Evolutionary conservation across 2,329 filamentous ascomycete genomes (phyloP).

Genomic region (Xylariaceae sp.): DNA sequence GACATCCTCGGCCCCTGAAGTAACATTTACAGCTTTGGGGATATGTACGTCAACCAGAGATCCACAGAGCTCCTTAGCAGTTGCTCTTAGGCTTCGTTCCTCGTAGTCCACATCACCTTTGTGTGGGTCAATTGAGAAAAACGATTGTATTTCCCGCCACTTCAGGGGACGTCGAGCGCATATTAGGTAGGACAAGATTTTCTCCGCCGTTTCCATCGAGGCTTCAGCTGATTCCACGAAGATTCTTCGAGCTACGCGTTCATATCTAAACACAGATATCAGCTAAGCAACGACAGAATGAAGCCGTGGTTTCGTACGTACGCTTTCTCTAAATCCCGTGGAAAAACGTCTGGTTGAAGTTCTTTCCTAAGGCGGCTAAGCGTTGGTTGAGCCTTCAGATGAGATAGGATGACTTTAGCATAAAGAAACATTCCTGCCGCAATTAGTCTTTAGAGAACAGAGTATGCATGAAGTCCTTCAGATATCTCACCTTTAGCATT

Average conservation of each 20-base stretch:
- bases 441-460: not conserved
- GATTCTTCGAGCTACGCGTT: not conserved
- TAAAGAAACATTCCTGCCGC: conserved; percentile 18
- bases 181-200: conserved; percentile 10
- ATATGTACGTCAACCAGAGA: conserved; percentile 23
- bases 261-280: not conserved
- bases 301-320: not conserved
- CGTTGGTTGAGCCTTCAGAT: conserved; percentile 16
- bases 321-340: not conserved
- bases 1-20: not conserved
- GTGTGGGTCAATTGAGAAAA: conserved; percentile 21
- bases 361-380: conserved; percentile 4
- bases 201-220: conserved; percentile 5
- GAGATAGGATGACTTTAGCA: conserved; percentile 8
- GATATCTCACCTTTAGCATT: no score
- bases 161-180: conserved; percentile 14
- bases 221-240: not conserved
- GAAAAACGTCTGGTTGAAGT: conserved; percentile 10
- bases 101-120: conserved; percentile 15
- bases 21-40: not conserved
- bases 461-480: no score
- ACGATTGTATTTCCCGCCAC: conserved; percentile 23
- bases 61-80: conserved; percentile 23
- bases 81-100: conserved; percentile 12
- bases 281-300: no score